phyloP scores from a whole-genome alignment of 306 rosid species.

The Citrullus colocynthis region DNA sequence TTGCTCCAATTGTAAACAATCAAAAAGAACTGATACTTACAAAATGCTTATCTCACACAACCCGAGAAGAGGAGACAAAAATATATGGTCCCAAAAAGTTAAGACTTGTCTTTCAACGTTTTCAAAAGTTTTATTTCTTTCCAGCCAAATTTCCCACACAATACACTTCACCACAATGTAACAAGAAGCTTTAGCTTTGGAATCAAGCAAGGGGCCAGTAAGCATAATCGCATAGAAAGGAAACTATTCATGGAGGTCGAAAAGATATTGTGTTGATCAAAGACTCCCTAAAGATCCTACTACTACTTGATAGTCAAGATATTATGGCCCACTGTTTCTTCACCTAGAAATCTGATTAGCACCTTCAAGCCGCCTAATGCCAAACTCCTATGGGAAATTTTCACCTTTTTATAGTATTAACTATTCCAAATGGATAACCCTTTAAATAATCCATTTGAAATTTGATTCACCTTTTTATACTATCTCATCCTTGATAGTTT shows the following conservation, averaged over 20 bases:
- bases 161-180: background rate
- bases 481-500: no score
- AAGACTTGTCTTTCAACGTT: background rate
- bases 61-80: background rate
- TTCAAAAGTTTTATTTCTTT: background rate
- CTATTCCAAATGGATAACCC: background rate
- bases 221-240: background rate
- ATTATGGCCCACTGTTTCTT: background rate
- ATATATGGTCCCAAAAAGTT: background rate
- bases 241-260: background rate
- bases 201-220: background rate
- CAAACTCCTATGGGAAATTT: background rate
- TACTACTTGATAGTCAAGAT: background rate
- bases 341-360: background rate
- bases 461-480: no score
- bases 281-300: background rate
- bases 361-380: background rate
- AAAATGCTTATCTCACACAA: background rate
- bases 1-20: background rate
- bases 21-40: background rate
- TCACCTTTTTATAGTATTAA: background rate
- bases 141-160: background rate
- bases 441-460: background rate
- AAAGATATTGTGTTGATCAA: background rate
- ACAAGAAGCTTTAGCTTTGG: background rate